phyloP scores from a whole-genome alignment of 345 rosid species.

The Dipteronia sinensis region DNA sequence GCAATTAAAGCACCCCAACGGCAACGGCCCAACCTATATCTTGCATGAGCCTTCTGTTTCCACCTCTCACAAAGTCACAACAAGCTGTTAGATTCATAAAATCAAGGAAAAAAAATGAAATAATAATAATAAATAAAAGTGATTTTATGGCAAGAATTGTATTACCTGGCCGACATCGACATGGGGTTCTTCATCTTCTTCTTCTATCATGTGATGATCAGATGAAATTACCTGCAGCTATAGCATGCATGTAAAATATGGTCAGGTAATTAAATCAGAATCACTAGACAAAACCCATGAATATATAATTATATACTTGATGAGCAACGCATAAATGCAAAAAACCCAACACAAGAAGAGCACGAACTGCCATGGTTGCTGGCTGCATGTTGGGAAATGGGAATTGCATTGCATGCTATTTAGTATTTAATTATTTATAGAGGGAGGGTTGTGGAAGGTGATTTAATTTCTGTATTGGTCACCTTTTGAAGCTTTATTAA shows the following conservation, averaged over 20 bases:
- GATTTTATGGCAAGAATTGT: neutral
- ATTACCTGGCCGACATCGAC: conserved; percentile 2
- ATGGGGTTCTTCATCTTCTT: neutral
- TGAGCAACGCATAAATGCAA: conserved; percentile 21
- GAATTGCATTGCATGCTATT: neutral
- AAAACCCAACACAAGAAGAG: conserved; percentile 22
- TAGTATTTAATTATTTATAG: too few relatives aligned
- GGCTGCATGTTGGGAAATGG: too few relatives aligned
- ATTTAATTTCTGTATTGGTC: neutral
- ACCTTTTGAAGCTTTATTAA: neutral
- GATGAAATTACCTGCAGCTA: conserved; percentile 25
- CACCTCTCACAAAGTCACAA: conserved; percentile 33
- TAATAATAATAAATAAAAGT: neutral
- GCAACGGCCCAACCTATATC: conserved; percentile 38
- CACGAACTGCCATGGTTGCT: conserved; percentile 22
- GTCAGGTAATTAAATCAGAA: neutral
- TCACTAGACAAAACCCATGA: neutral
- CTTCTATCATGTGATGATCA: conserved; percentile 19
- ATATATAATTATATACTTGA: neutral
- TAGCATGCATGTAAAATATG: conserved; percentile 5
- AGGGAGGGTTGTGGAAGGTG: neutral
- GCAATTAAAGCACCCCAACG: neutral
- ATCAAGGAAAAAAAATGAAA: neutral
- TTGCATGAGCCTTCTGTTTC: conserved; percentile 43
- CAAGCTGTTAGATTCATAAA: conserved; percentile 3